Evolutionary conservation across 2,329 filamentous ascomycete genomes (phyloP).

Genomic region (Fusarium oxysporum): DNA sequence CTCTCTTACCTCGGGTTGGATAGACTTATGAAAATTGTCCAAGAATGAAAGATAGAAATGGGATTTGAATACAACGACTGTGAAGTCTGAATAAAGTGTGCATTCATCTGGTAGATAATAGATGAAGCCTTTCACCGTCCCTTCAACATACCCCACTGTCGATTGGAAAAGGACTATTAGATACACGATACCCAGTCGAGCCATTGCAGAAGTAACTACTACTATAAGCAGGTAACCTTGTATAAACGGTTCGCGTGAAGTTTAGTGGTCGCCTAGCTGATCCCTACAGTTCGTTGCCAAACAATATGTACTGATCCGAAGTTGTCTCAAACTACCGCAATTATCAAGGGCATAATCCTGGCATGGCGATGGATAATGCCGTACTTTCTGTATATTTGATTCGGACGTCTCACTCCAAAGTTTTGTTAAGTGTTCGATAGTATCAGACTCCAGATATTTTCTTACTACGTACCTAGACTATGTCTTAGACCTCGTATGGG

Average conservation of each 20-base stretch:
- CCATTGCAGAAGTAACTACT: background rate
- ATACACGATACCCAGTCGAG: background rate
- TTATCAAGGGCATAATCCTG: background rate
- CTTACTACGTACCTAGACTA: background rate
- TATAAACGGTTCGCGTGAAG: background rate
- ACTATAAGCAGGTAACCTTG: background rate
- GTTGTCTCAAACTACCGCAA: background rate
- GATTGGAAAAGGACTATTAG: background rate
- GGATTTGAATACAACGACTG: background rate
- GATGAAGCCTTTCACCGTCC: background rate
- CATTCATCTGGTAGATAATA: background rate
- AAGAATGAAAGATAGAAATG: background rate
- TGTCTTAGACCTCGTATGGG: background rate
- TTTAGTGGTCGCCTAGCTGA: background rate
- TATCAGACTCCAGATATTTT: background rate
- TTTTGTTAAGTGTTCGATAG: background rate
- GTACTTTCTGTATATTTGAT: background rate
- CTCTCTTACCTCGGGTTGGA: background rate
- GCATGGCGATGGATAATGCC: background rate
- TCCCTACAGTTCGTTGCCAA: background rate
- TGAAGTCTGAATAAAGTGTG: background rate
- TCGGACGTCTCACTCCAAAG: background rate
- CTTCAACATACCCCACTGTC: background rate
- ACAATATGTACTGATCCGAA: background rate
- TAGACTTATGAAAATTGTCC: background rate